Evolutionary conservation across 2,329 filamentous ascomycete species (phyloP).

Genomic region (Geoglossum cookeanum): DNA sequence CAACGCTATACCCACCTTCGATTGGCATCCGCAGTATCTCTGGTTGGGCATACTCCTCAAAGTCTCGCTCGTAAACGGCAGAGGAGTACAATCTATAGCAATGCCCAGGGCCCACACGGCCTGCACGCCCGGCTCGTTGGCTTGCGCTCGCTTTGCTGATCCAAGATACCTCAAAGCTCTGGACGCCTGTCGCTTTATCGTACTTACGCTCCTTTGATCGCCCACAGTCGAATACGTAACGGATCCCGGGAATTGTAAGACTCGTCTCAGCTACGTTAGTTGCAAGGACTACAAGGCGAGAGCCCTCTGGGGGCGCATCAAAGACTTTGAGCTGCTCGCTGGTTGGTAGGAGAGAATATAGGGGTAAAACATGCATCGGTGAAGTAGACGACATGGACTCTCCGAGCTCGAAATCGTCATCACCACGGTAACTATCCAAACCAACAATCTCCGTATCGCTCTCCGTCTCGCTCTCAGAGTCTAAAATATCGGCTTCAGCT

Average conservation of each 20-base stretch:
- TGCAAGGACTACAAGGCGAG: conserved; percentile 70
- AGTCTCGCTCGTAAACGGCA: conserved; percentile 80
- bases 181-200: conserved; percentile 72
- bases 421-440: conserved; percentile 38
- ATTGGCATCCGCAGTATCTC: conserved; percentile 84
- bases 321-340: conserved; percentile 85
- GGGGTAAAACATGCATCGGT: conserved; percentile 63
- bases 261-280: conserved; percentile 96
- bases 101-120: conserved; percentile 86
- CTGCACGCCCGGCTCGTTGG: conserved; percentile 82
- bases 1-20: conserved; percentile 32
- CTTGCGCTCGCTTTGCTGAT: conserved; percentile 93
- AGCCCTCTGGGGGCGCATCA: conserved; percentile 61
- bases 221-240: conserved; percentile 91
- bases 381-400: conserved; percentile 46
- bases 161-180: conserved; percentile 90
- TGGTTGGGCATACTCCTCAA: conserved; percentile 67
- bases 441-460: conserved; percentile 39
- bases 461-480: conserved; percentile 34
- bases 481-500: conserved; percentile 25
- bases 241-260: conserved; percentile 85
- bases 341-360: conserved; percentile 83
- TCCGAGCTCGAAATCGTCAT: conserved; percentile 35
- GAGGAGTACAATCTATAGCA: conserved; percentile 92
- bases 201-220: conserved; percentile 84